Conservation (phyloP, 768 basidiomycete species). For the Mycena alexandri region DNA sequence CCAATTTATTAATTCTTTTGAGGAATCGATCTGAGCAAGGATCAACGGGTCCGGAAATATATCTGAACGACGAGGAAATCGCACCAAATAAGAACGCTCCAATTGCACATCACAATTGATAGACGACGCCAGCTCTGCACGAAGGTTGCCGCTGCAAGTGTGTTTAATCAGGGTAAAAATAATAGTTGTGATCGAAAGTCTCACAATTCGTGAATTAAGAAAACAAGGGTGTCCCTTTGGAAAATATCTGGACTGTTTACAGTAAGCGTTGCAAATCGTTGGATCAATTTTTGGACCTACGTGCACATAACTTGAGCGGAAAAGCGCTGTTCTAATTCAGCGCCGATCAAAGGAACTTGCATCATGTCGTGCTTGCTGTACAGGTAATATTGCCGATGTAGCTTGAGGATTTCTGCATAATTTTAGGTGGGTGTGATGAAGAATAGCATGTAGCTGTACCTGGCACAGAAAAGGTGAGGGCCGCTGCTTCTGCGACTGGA, state of each 20-base stretch:
- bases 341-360: constrained; percentile 80
- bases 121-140: constrained; percentile 83
- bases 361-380: constrained; percentile 83
- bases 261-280: not conserved
- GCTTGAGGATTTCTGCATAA: constrained; percentile 82
- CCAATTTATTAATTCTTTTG: constrained; percentile 86
- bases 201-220: constrained; percentile 97
- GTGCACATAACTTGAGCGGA: constrained; percentile 90
- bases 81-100: constrained; percentile 88
- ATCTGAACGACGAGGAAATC: constrained; percentile 18
- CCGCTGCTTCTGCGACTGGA: constrained; percentile 65
- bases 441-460: constrained; percentile 53
- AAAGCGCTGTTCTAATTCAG: constrained; percentile 78
- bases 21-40: constrained; percentile 83
- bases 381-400: constrained; percentile 87
- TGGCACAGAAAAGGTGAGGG: constrained; percentile 75
- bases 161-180: constrained; percentile 11
- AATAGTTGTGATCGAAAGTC: constrained; percentile 43
- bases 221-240: constrained; percentile 79
- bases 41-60: constrained; percentile 16
- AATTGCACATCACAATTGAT: constrained; percentile 78
- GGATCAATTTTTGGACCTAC: constrained; percentile 60
- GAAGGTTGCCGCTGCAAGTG: constrained; percentile 82
- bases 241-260: constrained; percentile 78
- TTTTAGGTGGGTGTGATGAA: constrained; percentile 15